Conservation (phyloP, 2,329 filamentous ascomycete genomes). For the Phaeosphaeria sp. region DNA sequence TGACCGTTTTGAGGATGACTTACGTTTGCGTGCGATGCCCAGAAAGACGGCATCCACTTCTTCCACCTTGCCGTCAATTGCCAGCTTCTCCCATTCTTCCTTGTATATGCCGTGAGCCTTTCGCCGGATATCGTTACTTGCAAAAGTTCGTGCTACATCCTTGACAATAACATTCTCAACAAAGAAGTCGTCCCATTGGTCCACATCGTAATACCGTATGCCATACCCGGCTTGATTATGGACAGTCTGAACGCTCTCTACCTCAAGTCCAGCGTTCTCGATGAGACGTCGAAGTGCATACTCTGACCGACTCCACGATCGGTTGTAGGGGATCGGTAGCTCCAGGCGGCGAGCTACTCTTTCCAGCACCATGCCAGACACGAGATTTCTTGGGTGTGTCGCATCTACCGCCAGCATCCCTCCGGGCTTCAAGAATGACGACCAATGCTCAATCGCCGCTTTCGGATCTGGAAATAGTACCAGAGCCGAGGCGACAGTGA, state of each 20-base stretch:
- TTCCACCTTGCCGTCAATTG: slow-evolving; percentile 45
- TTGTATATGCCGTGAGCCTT: slow-evolving; percentile 44
- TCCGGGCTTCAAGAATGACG: slow-evolving; percentile 49
- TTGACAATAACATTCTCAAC: slow-evolving; percentile 41
- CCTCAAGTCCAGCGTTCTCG: slow-evolving; percentile 45
- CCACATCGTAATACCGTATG: slow-evolving; percentile 33
- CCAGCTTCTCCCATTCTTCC: slow-evolving; percentile 49
- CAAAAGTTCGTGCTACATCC: slow-evolving; percentile 33
- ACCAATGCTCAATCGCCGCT: slow-evolving; percentile 48
- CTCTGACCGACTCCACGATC: slow-evolving; percentile 44
- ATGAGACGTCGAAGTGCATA: slow-evolving; percentile 40
- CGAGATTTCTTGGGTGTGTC: slow-evolving; percentile 47
- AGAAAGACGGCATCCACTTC: slow-evolving; percentile 51
- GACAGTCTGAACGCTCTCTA: slow-evolving; percentile 37
- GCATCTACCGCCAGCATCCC: slow-evolving; percentile 50
- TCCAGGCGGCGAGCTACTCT: slow-evolving; percentile 42
- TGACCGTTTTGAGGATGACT: slow-evolving; percentile 8
- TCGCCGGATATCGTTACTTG: slow-evolving; percentile 37
- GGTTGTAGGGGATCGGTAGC: slow-evolving; percentile 45
- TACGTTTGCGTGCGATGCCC: slow-evolving; percentile 43
- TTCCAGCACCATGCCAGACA: slow-evolving; percentile 49
- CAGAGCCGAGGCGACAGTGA: slow-evolving; percentile 50
- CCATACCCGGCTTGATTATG: slow-evolving; percentile 46
- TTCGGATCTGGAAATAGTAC: slow-evolving; percentile 50
- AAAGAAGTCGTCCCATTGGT: slow-evolving; percentile 45